Evolutionary conservation across 2,329 filamentous ascomycete genomes (phyloP).

Genomic region (Magnaporthales sp.): DNA sequence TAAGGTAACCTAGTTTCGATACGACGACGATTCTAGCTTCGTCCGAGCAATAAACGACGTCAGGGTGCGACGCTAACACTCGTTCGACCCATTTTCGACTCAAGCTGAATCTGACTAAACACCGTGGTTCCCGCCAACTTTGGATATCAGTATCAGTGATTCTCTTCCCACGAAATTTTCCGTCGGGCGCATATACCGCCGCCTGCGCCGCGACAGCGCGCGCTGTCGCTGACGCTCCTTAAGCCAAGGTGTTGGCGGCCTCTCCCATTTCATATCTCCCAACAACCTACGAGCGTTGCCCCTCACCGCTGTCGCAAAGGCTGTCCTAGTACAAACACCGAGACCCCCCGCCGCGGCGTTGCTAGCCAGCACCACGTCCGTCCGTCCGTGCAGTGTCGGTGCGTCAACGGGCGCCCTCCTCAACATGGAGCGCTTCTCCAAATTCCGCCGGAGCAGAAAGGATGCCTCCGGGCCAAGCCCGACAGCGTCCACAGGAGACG

Average conservation of each 20-base stretch:
- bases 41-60: not conserved
- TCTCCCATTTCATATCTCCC: not conserved
- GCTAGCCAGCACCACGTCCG: not conserved
- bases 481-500: slow-evolving; percentile 4
- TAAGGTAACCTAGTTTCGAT: not conserved
- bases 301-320: not conserved
- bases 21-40: not conserved
- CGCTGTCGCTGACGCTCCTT: not conserved
- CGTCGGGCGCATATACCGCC: not conserved
- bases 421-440: slow-evolving; percentile 21
- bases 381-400: not conserved
- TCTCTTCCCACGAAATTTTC: not conserved
- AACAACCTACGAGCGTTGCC: not conserved
- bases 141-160: not conserved
- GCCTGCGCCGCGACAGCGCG: not conserved
- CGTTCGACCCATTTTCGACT: not conserved
- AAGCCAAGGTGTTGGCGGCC: not conserved
- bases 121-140: not conserved
- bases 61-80: not conserved
- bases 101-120: not conserved
- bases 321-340: not conserved
- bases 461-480: slow-evolving; percentile 9
- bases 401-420: not conserved
- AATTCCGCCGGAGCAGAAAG: slow-evolving; percentile 21
- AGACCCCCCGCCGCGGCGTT: not conserved